Conservation (phyloP, 768 basidiomycete species). For the Lentinula boryana region DNA sequence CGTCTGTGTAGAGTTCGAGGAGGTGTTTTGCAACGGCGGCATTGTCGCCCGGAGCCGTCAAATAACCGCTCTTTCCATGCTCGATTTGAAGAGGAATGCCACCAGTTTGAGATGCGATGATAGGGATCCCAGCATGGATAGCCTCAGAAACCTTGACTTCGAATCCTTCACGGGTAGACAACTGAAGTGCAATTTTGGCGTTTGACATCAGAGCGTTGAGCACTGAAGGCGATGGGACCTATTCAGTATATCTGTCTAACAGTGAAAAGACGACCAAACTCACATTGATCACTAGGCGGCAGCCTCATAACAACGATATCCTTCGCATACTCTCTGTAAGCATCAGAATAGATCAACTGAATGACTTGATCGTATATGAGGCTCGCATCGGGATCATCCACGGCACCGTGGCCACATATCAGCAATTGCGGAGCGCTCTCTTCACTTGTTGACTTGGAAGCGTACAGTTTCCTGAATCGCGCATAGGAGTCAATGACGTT, state of each 20-base stretch:
- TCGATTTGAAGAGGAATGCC: constrained; percentile 92
- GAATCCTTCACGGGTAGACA: constrained; percentile 92
- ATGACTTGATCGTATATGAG: constrained; percentile 83
- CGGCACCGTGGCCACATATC: constrained; percentile 86
- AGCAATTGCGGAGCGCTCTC: constrained; percentile 69
- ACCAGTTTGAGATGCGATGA: constrained; percentile 80
- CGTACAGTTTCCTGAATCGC: constrained; percentile 68
- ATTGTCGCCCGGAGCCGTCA: constrained; percentile 75
- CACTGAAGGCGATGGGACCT: constrained; percentile 32
- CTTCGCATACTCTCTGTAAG: constrained; percentile 46
- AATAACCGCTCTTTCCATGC: constrained; percentile 83
- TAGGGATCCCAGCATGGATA: constrained; percentile 83
- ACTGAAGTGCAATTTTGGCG: constrained; percentile 83
- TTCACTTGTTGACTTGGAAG: constrained; percentile 33
- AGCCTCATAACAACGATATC: constrained; percentile 75
- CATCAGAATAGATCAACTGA: constrained; percentile 46
- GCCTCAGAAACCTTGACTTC: constrained; percentile 97
- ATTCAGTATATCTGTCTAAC: constrained; percentile 1
- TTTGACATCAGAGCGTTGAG: constrained; percentile 88
- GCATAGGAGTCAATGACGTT: constrained; percentile 85
- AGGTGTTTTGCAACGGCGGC: constrained; percentile 69
- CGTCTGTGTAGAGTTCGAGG: constrained; percentile 72
- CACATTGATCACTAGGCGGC: constrained; percentile 82
- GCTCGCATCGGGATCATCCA: constrained; percentile 93
- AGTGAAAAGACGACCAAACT: constrained; percentile 14